Conservation (phyloP, 2,329 filamentous ascomycete genomes). For the Penicillium sclerotigenum region DNA sequence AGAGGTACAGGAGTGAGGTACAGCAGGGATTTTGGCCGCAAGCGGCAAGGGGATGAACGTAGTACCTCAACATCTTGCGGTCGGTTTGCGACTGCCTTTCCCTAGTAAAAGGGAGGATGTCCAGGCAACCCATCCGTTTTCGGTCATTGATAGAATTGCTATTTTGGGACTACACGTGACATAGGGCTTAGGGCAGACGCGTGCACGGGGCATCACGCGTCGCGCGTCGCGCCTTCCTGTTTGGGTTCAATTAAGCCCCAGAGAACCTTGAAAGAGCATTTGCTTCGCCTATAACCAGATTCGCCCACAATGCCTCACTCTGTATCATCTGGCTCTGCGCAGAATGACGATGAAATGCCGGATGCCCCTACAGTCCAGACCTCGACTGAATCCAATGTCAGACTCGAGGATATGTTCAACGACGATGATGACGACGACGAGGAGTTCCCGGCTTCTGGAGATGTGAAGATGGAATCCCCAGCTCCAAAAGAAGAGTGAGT, state of each 20-base stretch:
- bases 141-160: neutral
- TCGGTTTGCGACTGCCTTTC: neutral
- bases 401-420: slow-evolving; percentile 60
- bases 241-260: slow-evolving; percentile 18
- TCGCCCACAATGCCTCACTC: slow-evolving; percentile 38
- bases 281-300: neutral
- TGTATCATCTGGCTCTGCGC: slow-evolving; percentile 39
- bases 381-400: slow-evolving; percentile 31
- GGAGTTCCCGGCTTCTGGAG: slow-evolving; percentile 55
- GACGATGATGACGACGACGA: slow-evolving; percentile 53
- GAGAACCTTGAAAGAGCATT: neutral
- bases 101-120: neutral
- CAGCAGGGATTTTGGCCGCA: slow-evolving; percentile 9
- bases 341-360: slow-evolving; percentile 41
- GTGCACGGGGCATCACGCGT: slow-evolving; percentile 18
- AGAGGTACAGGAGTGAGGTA: slow-evolving; percentile 15
- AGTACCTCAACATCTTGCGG: neutral
- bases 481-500: slow-evolving; percentile 40
- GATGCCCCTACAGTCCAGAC: slow-evolving; percentile 35
- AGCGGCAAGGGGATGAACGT: slow-evolving; percentile 6
- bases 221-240: slow-evolving; percentile 20
- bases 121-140: slow-evolving; percentile 11
- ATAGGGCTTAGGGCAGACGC: slow-evolving; percentile 27
- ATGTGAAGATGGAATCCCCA: slow-evolving; percentile 42
- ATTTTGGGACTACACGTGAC: slow-evolving; percentile 9